Evolutionary conservation across 106 monocot genomes (phyloP).

Genomic region (Dactylorhiza incarnata): DNA sequence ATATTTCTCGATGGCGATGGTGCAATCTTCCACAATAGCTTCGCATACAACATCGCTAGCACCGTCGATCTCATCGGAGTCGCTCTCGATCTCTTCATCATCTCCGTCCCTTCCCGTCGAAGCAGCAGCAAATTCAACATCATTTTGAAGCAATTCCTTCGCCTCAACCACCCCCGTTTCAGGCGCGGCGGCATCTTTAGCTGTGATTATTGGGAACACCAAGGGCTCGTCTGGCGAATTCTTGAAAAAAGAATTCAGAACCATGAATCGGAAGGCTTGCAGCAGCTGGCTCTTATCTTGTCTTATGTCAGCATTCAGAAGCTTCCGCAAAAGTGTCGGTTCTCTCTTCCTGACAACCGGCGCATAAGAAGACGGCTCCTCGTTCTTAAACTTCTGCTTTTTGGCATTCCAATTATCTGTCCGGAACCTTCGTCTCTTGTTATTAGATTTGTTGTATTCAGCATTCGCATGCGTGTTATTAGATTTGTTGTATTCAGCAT

Average conservation of each 20-base stretch:
- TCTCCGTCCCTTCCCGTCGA: not conserved
- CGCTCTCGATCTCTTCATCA: conserved; percentile 2
- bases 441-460: not conserved
- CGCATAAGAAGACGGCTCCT: not conserved
- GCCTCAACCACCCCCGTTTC: not conserved
- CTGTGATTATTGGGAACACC: conserved; percentile 39
- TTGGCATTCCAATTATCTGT: conserved; percentile 26
- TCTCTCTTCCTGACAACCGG: conserved; percentile 20
- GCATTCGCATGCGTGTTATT: not conserved
- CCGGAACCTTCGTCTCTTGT: conserved; percentile 30
- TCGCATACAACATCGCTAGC: not conserved
- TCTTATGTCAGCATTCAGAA: conserved; percentile 62
- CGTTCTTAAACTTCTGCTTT: conserved; percentile 25
- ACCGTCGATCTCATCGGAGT: not conserved
- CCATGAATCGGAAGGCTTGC: conserved; percentile 78
- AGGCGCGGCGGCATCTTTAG: conserved; percentile 14
- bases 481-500: not conserved
- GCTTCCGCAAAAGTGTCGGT: conserved; percentile 77
- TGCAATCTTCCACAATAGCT: not conserved
- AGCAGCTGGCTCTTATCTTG: conserved; percentile 58
- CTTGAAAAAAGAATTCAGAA: conserved; percentile 74
- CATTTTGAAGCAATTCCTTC: not conserved
- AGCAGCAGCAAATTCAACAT: not conserved
- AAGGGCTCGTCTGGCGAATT: conserved; percentile 39
- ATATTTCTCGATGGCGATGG: not conserved